Conservation (phyloP, 495 filamentous ascomycete species). For the Aspergillus sparsus region DNA sequence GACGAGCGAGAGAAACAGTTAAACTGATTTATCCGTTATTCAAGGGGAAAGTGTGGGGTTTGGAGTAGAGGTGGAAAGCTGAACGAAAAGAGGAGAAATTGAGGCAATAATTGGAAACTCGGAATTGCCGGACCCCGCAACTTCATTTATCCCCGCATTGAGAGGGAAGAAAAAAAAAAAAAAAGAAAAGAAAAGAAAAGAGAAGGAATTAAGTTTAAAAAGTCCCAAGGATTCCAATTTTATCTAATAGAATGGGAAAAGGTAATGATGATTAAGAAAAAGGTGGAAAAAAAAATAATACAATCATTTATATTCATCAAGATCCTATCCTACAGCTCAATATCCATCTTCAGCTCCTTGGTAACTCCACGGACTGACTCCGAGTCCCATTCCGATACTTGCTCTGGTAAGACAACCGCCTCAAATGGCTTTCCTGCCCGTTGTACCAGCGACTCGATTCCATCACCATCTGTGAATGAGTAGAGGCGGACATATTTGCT, state of each 20-base stretch:
- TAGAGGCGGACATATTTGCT: constrained; percentile 45
- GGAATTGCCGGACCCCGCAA: constrained; percentile 22
- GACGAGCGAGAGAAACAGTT: background rate
- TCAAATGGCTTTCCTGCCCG: constrained; percentile 30
- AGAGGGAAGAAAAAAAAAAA: no score
- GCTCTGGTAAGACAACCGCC: constrained; percentile 33
- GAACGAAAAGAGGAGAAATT: constrained; percentile 1
- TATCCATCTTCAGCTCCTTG: constrained; percentile 23
- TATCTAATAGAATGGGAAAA: no score
- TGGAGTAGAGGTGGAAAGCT: background rate
- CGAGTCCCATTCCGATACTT: constrained; percentile 28
- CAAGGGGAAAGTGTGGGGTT: background rate
- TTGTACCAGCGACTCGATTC: constrained; percentile 40
- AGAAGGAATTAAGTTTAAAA: no score
- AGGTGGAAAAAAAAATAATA: background rate
- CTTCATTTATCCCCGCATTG: constrained; percentile 9
- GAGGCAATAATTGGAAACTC: constrained; percentile 5
- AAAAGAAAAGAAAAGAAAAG: no score
- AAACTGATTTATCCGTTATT: background rate
- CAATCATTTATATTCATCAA: background rate
- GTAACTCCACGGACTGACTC: constrained; percentile 22
- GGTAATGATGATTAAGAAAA: no score
- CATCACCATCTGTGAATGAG: constrained; percentile 47
- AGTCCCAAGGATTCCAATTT: no score
- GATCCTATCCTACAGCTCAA: constrained; percentile 18